Evolutionary conservation across 2,329 filamentous ascomycete species (phyloP), one percentile per base, ranked within the genome.

Genomic region (Aureobasidium zeae): DNA sequence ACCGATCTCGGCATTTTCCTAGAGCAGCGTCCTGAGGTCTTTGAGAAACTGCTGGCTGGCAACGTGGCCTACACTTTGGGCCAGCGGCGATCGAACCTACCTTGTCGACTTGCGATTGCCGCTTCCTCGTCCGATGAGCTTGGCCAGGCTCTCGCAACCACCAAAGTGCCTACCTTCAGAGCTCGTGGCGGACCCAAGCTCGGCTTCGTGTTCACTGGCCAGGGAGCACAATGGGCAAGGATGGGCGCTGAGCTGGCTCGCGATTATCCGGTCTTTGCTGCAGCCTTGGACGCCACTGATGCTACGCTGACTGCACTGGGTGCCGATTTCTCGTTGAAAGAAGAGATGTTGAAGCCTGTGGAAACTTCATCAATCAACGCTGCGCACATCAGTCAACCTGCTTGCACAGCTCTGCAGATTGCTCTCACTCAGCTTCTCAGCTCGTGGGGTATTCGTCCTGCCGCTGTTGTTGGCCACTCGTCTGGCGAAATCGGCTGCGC

Each of bases 381-480:
- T 33, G 38, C 38, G 17, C 28, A 32, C 4, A 33, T 42, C 13
- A 33, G 28, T 0, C 73, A 77, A 49, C 69, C 74, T 0, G 53
- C 74, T 1, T 76, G 68, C 41, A 76, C 73, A 0, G 72, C 73
- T 0, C 30, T 78, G 0, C 74, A 77, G 49, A 60, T 77, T 3
- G 72, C 59, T 0, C 51, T 74, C 1, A 58, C 70, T 0, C 58
- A 69, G 13, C 50, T 65, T 1, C 57, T 72, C 1, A n/a, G 13
- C n/a, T 31, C 46, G 5, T 55, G 49, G 49, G 46, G 44, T 8
- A 45, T 61, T 8, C 10, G 15, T 11, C 55, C 57, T 5, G 20
- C 25, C 10, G 47, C 49, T 5, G 54, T 56, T 0, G 48, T 57
- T 21, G 60, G 60, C 9, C 60, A 63, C 42, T 57, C 54, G 2